Evolutionary conservation across 2,329 filamentous ascomycete genomes (phyloP), one percentile per base, ranked within the genome.

Genomic region (Botrytis fabae): DNA sequence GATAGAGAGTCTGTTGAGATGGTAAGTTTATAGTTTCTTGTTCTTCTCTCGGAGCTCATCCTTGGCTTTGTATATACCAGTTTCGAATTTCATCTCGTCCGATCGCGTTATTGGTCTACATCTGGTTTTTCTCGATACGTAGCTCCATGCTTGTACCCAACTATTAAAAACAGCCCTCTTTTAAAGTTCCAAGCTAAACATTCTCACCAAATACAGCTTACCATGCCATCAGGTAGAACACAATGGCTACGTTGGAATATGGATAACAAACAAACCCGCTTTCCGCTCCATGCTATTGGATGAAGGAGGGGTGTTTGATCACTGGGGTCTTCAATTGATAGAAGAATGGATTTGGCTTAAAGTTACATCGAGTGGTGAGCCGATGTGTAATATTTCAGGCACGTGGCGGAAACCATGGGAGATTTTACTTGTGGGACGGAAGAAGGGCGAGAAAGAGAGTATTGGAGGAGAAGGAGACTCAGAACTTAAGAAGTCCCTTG

Each of bases 321-420:
- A 84, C 48, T 94, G 91, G 91, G 90, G 89, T 38, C 82, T 95
- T 0, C 85, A 90, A 69, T 79, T 89, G 18, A 84, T 88, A 0
- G 88, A 90, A 66, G 91, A 95, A 79, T 95, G 93, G 92, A 85
- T 90, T 2, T 96, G 93, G 93, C 81, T 95, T 66, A 96, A 96
- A 81, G 86, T 92, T 18, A 93, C 93, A 0, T 81, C 81, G 0
- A 76, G 80, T 0, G 93, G 93, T 0, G 88, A 92, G 79, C 90
- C 92, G 0, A 84, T 94, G 42, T 46, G 20, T 66, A 28, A 40
- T 5, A 59, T 66, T n/a, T 86, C 90, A 46, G 88, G 88, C 5
- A 74, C 81, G 3, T 93, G 90, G 90, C 86, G 92, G 75, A 94
- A 91, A 81, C 92, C 93, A 0, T 95, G 93, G 86, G 93, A 96